phyloP scores from a whole-genome alignment of 306 rosid species.

The Gastrolobium bilobum region DNA sequence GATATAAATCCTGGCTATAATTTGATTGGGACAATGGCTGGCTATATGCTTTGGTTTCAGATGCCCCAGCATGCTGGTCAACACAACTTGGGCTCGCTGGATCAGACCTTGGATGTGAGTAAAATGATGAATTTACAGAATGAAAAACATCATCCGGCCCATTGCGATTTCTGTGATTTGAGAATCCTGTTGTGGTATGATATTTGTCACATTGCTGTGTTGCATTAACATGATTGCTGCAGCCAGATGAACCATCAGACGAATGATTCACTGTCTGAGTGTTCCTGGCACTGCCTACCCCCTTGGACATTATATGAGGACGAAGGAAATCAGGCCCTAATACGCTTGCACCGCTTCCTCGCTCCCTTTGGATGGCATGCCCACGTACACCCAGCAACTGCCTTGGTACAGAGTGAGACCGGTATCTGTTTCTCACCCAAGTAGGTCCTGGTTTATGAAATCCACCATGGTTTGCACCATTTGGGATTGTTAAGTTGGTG shows the following conservation, averaged over 20 bases:
- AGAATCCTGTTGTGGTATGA: constrained; percentile 43
- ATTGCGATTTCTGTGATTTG: constrained; percentile 38
- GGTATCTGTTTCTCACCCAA: constrained; percentile 54
- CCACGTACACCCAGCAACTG: constrained; percentile 51
- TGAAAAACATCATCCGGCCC: constrained; percentile 41
- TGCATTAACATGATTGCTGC: constrained; percentile 41
- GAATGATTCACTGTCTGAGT: constrained; percentile 33
- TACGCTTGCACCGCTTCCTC: constrained; percentile 44
- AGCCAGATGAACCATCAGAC: constrained; percentile 48
- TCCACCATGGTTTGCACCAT: constrained; percentile 52
- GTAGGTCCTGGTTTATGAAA: constrained; percentile 44
- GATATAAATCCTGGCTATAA: constrained; percentile 41
- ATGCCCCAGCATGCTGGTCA: constrained; percentile 40
- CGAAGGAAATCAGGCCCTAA: constrained; percentile 41
- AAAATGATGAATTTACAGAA: constrained; percentile 22
- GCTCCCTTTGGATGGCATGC: constrained; percentile 54
- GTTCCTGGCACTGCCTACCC: constrained; percentile 40
- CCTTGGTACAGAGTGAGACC: constrained; percentile 33
- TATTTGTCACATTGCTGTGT: constrained; percentile 40
- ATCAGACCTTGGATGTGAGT: constrained; percentile 40
- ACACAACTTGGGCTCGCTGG: constrained; percentile 43
- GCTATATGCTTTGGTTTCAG: constrained; percentile 45
- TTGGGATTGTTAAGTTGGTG: constrained; percentile 43
- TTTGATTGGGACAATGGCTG: constrained; percentile 50
- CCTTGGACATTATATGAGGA: constrained; percentile 52